Evolutionary conservation across 345 rosid genomes (phyloP), one percentile per base, ranked within the genome.

Genomic region (Syzygium oleosum): DNA sequence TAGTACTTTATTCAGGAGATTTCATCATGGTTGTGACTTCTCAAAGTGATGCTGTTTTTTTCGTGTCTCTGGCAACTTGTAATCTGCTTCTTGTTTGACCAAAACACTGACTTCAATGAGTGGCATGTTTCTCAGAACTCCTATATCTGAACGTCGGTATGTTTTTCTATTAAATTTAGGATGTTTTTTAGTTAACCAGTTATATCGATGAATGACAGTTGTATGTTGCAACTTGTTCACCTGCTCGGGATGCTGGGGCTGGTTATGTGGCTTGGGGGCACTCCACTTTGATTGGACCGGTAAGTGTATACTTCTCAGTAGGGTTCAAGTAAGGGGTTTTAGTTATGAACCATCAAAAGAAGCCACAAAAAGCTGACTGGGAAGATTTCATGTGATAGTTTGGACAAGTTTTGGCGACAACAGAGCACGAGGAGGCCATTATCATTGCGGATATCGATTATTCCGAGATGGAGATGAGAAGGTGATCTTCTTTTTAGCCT

Each of bases 201-300:
- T 61, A 31, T 56, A 53, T 23, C 61, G 46, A 65, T 84, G 65
- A 87, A 88, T 92, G 89, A 51, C 92, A 98, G 99, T 88, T 98
- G 88, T 98, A 94, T 84, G 99, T 98, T 12, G 99, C 98, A 65
- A 98, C 99, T 52, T 98, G 98, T 87, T 96, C 99, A 25, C 99
- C 98, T 85, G 98, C 99, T 83, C 91, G 98, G 90, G 98, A 95
- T 90, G 90, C 89, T 53, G 93, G 92, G 88, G 95, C 95, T 58
- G 90, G 96, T 87, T 98, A 96, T 89, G 94, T 96, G 84, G 97
- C 99, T 59, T 98, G 99, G 99, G 99, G 99, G 19, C 99, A 98
- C 90, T 98, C 99, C 68, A 96, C 98, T 83, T 96, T 96, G 58
- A 93, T 96, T 31, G 99, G 97, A 91, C 98, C 97, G 7, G 97